Conservation (phyloP, 2,329 filamentous ascomycete species). For the Xylaria sp. region DNA sequence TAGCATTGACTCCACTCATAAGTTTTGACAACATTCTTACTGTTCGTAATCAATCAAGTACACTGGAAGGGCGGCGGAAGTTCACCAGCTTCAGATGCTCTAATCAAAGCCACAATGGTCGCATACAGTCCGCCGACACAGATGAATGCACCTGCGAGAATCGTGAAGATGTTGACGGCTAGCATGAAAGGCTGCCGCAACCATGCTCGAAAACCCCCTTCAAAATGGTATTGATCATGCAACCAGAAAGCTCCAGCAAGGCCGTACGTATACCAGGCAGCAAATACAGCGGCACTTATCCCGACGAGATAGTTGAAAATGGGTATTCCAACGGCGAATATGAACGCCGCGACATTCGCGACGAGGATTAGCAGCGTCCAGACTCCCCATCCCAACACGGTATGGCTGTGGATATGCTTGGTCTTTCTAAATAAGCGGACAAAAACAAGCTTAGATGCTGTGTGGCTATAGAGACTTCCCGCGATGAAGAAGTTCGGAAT, state of each 20-base stretch:
- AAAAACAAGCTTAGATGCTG: conserved; percentile 63
- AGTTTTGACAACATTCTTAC: neutral
- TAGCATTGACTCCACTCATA: no score
- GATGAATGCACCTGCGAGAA: conserved; percentile 60
- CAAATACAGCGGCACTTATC: conserved; percentile 62
- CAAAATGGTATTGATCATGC: conserved; percentile 59
- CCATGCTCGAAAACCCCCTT: conserved; percentile 54
- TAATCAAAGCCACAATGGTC: conserved; percentile 52
- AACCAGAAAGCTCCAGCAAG: conserved; percentile 65
- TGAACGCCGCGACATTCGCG: conserved; percentile 58
- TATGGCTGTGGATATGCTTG: conserved; percentile 60
- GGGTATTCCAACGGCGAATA: conserved; percentile 60
- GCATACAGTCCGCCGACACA: conserved; percentile 62
- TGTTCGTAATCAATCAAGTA: neutral
- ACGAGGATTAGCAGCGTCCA: conserved; percentile 60
- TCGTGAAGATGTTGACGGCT: conserved; percentile 54
- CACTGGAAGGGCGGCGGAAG: conserved; percentile 46
- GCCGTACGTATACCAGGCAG: conserved; percentile 65
- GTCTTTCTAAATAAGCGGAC: conserved; percentile 60
- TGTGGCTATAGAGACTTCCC: conserved; percentile 62
- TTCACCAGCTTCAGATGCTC: conserved; percentile 43
- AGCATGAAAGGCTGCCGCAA: conserved; percentile 53
- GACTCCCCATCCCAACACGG: conserved; percentile 57
- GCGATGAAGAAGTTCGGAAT: conserved; percentile 63
- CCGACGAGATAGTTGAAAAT: conserved; percentile 66